Evolutionary conservation across 148 eudicot species (phyloP), one percentile per base, ranked within the genome.

Genomic region (Fagopyrum homotropicum): DNA sequence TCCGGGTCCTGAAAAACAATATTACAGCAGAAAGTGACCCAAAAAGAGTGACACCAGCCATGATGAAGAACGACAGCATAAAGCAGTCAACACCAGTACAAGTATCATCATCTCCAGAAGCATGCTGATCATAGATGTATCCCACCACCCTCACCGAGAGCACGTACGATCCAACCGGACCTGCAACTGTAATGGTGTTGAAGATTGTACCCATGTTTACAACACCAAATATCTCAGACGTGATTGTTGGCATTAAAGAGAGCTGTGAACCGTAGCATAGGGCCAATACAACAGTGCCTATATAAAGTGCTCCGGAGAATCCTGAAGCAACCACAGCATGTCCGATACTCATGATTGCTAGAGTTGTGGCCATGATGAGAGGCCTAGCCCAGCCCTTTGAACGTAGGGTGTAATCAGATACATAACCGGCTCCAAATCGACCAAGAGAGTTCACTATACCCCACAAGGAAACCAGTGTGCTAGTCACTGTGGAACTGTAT

Each of bases 181-280:
- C 91, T 45, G 96, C 97, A 29, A 85, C 75, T 0, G 93, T 89
- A 45, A 94, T 94, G 47, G 96, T 88, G 80, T 94, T 93, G 77
- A 93, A 91, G 52, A 94, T 88, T 11, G 97, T 87, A 45, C 98
- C 98, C 97, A 94, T 86, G 75, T 94, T 94, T 17, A 71, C 47
- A 40, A 91, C 85, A 5, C 98, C 97, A 45, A 87, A 94, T 45
- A 94, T 87, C 82, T 94, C 97, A 7, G 90, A 86, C 66, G 96
- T 84, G 43, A 91, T 85, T 1, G 91, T 90, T 15, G 97, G 98
- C 98, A 94, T 94, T 57, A 94, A 74, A 2, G 97, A 88, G 93
- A 97, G 91, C 45, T 90, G 97, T 7, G 93, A 84, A 14, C 98
- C 98, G 76, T 94, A 94, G 79, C 97, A 90, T 29, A 94, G 77